These are phyloP conservation scores for Gautieria morchelliformis DNA, from an alignment of 768 basidiomycete species.

Conservation along the genomic window DNA sequence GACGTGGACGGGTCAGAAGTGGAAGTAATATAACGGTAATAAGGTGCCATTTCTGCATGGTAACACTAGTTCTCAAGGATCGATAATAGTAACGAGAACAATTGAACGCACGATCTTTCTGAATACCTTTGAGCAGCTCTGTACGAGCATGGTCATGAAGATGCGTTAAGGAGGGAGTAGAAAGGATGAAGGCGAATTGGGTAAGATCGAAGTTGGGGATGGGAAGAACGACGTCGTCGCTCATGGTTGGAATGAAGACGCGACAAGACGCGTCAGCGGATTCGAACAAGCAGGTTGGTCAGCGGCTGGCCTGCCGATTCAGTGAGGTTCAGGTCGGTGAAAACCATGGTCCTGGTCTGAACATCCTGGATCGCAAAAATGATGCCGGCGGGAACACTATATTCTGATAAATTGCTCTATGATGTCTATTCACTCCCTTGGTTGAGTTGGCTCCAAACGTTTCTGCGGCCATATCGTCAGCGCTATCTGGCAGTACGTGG, in stretches of 20 bases:
- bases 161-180: conserved; percentile 46
- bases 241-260: conserved; percentile 36
- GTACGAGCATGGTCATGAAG: conserved; percentile 60
- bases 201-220: conserved; percentile 80
- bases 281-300: too few species aligned
- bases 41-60: conserved; percentile 76
- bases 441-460: too few species aligned
- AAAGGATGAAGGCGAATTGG: conserved; percentile 69
- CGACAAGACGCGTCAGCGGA: neutral
- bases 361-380: too few species aligned
- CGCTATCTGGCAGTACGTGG: too few species aligned
- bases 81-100: neutral
- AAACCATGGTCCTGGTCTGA: too few species aligned
- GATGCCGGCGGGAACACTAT: too few species aligned
- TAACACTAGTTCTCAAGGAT: neutral
- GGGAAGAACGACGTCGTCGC: conserved; percentile 76
- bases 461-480: too few species aligned
- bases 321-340: too few species aligned
- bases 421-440: too few species aligned
- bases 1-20: conserved; percentile 4
- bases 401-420: too few species aligned
- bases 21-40: conserved; percentile 44
- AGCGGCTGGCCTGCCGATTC: too few species aligned
- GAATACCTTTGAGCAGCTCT: conserved; percentile 62
- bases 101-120: conserved; percentile 59